Base-by-base conservation (phyloP, 2,329 filamentous ascomycete species). In the Penicillium sp. region DNA sequence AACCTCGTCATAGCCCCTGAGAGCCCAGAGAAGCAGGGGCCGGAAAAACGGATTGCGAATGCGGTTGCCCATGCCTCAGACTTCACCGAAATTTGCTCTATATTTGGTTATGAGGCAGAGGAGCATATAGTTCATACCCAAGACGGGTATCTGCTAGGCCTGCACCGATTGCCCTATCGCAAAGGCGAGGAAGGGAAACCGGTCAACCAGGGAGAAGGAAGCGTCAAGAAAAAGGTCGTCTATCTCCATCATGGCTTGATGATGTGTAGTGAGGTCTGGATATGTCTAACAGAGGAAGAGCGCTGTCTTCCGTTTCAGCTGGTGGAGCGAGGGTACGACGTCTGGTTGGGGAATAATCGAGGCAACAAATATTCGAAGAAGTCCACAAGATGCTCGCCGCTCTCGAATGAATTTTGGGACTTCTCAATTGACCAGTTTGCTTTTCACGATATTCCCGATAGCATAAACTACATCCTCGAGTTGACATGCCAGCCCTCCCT, bases 341-440 rank as follows among this genome's bases (percentile, higher is more conserved):
- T 98, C 67, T 99, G 95, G 91, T 84, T 99, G 65, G 95, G 95
- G 55, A 99, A 99, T 77, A 99, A 99, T 73, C 89, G 95, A 41
- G 95, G 95, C 54, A 99, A 99, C 84, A 99, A 99, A 76, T 99
- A 99, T 80, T 97, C 93, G 50, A 99, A 98, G 78, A 99, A 99
- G 79, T 93, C 89, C 2, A 87, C 93, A 56, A 85, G 89, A 62
- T 83, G 84, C 65, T 90, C 92, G 0, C 93, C 95, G 0, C 90
- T 87, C 0, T 90, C 91, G 2, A 81, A 85, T 44, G 84, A 87
- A 15, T 99, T 99, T 76, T 99, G 95, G 95, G 90, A 97, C 76
- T 99, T 99, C 75, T 97, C 92, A 56, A 98, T 99, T 74, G 95
- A 99, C 75, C 91, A 99, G 73, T 99, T 99, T 74, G 95, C 95